Base-by-base conservation (phyloP, 2,329 filamentous ascomycete species). In the Beauveria sp. region DNA sequence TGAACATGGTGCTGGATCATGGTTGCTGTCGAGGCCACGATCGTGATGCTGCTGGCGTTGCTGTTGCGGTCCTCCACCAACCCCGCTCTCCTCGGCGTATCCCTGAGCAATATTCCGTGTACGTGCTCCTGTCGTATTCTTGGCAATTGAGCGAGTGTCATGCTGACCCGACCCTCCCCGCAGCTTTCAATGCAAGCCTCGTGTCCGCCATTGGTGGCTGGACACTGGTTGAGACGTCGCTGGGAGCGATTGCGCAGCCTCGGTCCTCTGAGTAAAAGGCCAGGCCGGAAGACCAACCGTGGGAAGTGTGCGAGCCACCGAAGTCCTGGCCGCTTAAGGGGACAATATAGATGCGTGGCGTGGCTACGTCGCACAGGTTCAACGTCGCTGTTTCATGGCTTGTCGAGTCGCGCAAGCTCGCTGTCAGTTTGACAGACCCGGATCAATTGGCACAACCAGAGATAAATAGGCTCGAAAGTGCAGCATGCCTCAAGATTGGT, bases 41-140 rank as follows among this genome's bases (percentile, higher is more conserved):
- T 83, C 38, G 79, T 79, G 1, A 72, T 78, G 0, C 65, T 81
- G 2, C 66, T 83, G 76, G 83, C 10, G 70, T 61, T 5, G 66
- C 81, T 2, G 75, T 78, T 1, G 75, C 80, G 2, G 57, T 63
- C 49, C 67, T 81, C 9, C 62, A 63, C 10, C 42, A 60, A 47
- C 70, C 72, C 68, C 52, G 69, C 30, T 65, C 72, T 63, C 16
- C 65, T 71, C 40, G 66, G 70, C 34, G 61, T 72, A 14, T 67
- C 69, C 2, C 53, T 72, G 2, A 66, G 70, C 40, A 68, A 65
- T 52, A 67, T 72, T 22, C 70, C 71, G 14, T 62, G 54, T 62
- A 51, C 4, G 60, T 51, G 24, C 9, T 9, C 38, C 8, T 20
- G 34, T 24, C 16, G 14, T n/a, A n/a, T 26, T 14, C 45, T 51